Evolutionary conservation across 176 grass and related monocot genomes (phyloP), one percentile per base, ranked within the genome.

Genomic region (Lolium rigidum): DNA sequence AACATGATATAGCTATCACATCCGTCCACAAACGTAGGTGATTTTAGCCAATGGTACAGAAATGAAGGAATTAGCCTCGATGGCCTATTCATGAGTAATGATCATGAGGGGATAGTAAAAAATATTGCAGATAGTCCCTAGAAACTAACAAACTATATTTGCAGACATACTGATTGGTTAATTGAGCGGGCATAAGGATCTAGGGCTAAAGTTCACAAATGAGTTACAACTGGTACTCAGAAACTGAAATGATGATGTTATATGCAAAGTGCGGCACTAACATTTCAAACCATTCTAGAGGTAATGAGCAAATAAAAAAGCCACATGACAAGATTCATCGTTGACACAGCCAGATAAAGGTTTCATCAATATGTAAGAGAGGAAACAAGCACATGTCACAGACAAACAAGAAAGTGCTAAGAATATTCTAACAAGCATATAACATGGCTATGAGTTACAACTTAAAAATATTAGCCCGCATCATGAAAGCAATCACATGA

Each of bases 391-490:
- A 25, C 4, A 43, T 11, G 8, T 65, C 41, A 48, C 43, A 1
- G 60, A 49, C 59, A 80, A 47, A 28, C 4, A 63, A 4, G 77
- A 18, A 18, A 21, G 24, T 18, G 9, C 39, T 12, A 31, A 4
- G 43, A 47, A 80, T 47, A 18, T 18, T 80, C 43, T 80, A 16
- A 55, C 46, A 64, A 64, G 78, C 18, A 61, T 9, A 20, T 22
- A 80, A 25, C 58, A 63, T 80, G 22, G 78, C 26, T 80, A 64
- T 24, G 21, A 64, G 39, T 48, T 21, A 64, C 25, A 80, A 57
- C 55, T 57, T 18, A 56, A 52, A 46, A 12, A 28, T 41, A 62
- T 16, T 62, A 62, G 3, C 22, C 20, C 7, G 10, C 56, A 12
- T 58, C 75, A 37, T 58, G 75, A n/a, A 39, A 77, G 37, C 28